phyloP scores from a whole-genome alignment of 352 stramenopile genomes.

The Bremia lactucae region DNA sequence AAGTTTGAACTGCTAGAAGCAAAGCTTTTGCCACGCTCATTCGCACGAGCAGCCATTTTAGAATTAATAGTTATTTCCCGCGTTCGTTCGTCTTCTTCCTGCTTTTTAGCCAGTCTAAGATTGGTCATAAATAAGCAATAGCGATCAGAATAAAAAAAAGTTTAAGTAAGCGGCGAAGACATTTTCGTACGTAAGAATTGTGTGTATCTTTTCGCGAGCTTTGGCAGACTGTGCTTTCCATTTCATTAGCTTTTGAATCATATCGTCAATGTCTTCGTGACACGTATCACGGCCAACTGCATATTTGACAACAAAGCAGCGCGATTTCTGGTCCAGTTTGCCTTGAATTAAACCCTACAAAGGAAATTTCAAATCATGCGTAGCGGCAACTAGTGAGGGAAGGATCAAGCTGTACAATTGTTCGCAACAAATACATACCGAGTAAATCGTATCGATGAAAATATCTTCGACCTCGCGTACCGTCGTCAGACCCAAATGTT shows the following conservation, averaged over 20 bases:
- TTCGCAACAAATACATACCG: slow-evolving; percentile 49
- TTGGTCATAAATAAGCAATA: not conserved
- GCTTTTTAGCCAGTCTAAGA: slow-evolving; percentile 37
- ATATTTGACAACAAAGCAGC: slow-evolving; percentile 78
- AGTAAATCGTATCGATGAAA: slow-evolving; percentile 90
- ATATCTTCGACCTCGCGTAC: slow-evolving; percentile 88
- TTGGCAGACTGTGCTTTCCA: slow-evolving; percentile 64
- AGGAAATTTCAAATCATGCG: not conserved
- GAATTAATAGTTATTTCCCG: slow-evolving; percentile 38
- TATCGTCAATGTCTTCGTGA: slow-evolving; percentile 72
- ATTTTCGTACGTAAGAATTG: slow-evolving; percentile 42
- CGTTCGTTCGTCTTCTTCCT: slow-evolving; percentile 37
- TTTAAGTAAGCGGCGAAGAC: not conserved
- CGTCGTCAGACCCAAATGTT: slow-evolving; percentile 60
- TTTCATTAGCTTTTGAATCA: slow-evolving; percentile 81
- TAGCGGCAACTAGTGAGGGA: no score
- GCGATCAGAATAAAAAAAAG: not conserved
- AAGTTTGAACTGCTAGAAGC: slow-evolving; percentile 15
- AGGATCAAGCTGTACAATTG: no score
- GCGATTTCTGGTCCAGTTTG: slow-evolving; percentile 85
- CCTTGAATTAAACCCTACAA: slow-evolving; percentile 78
- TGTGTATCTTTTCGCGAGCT: slow-evolving; percentile 56
- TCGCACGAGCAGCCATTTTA: slow-evolving; percentile 42
- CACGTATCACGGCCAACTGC: slow-evolving; percentile 82
- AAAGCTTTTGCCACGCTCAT: slow-evolving; percentile 36